Evolutionary conservation across 2,329 filamentous ascomycete genomes (phyloP).

Genomic region (Grosmannia penicillata): DNA sequence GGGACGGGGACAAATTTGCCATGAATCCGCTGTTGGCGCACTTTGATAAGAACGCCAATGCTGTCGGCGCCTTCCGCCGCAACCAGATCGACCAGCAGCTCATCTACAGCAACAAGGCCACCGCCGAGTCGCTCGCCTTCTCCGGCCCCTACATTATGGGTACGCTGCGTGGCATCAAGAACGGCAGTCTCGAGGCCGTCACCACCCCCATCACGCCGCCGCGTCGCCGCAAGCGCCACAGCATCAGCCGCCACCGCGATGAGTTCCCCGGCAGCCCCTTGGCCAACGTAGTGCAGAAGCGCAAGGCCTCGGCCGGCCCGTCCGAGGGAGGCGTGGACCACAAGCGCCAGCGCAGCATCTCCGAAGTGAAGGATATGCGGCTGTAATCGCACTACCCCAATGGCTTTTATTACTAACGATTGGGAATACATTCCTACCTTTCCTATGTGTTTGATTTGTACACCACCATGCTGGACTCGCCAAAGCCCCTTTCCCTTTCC

Average conservation of each 20-base stretch:
- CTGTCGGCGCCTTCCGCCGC: constrained; percentile 65
- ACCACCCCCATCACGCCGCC: constrained; percentile 54
- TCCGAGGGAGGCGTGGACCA: constrained; percentile 24
- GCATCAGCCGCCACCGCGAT: constrained; percentile 11
- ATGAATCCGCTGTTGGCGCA: constrained; percentile 44
- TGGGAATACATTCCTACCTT: neutral
- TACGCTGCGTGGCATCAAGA: constrained; percentile 47
- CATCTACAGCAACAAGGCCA: constrained; percentile 44
- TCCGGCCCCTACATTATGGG: constrained; percentile 44
- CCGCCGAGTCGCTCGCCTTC: constrained; percentile 47
- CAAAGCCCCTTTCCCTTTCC: no score
- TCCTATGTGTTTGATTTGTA: neutral
- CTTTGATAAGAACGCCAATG: constrained; percentile 49
- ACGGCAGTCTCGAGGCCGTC: constrained; percentile 50
- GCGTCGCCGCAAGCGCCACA: constrained; percentile 37
- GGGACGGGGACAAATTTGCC: constrained; percentile 24
- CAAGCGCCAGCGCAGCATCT: constrained; percentile 45
- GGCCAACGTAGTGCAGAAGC: constrained; percentile 33
- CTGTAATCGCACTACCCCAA: constrained; percentile 3
- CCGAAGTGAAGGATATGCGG: constrained; percentile 31
- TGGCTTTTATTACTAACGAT: neutral
- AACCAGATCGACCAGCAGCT: constrained; percentile 49
- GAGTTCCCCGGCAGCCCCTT: constrained; percentile 34
- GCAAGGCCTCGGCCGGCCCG: constrained; percentile 30
- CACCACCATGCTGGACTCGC: no score